Base-by-base conservation (phyloP, 345 rosid genomes). In the Gossypium arboreum region DNA sequence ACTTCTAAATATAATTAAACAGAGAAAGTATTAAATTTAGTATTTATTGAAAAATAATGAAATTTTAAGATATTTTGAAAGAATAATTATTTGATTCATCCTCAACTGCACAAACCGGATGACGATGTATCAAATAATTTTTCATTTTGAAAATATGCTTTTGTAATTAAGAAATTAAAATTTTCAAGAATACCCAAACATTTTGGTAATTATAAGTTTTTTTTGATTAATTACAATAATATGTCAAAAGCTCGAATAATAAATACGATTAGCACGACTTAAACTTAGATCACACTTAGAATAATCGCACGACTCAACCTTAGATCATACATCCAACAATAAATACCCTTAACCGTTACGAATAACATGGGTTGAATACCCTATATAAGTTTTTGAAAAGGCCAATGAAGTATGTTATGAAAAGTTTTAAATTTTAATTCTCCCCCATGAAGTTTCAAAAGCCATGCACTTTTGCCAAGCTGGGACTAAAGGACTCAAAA, bases 261-360 rank as follows among this genome's bases (percentile, higher is more conserved):
- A 34, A 34, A 34, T 4, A 0, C 0, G 6, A 4, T 0, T 34
- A 34, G 1, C 6, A 0, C 0, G 0, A 34, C 39, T 34, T 0
- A 34, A 29, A 29, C 0, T 0, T 0, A 29, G 39, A 29, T 0
- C 6, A 29, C 6, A 0, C 0, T 2, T 27, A 27, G 0, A 27
- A 27, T 27, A 27, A 27, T 27, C 29, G 0, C 6, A 0, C 0
- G 0, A 29, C 39, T 29, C 6, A 29, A 29, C 0, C 0, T 0
- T 0, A 29, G 1, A 29, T 0, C 39, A 29, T 5, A 0, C 1
- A 0, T 29, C 0, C 0, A 0, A 29, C 4, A 29, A 20, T 20
- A 20, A 20, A 20, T 20, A 20, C 22, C 22, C 22, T 20, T 20
- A 20, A 20, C 22, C 22, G 22, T 20, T 20, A 20, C 0, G 22